phyloP scores from a whole-genome alignment of 2,329 filamentous ascomycete genomes.

The Thielaviopsis populi region DNA sequence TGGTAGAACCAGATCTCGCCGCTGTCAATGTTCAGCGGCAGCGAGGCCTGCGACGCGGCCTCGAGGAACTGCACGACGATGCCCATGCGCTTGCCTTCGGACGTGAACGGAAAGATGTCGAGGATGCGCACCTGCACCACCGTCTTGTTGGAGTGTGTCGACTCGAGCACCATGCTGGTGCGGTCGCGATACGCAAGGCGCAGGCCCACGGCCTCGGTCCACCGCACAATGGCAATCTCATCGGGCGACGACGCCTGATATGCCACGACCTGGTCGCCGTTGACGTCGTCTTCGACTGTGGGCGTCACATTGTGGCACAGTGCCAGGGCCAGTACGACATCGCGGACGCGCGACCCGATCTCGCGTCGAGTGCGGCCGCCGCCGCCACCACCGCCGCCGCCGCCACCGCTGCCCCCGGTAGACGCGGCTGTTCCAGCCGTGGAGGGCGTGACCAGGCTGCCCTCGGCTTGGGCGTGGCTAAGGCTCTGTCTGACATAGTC shows the following conservation, averaged over 20 bases:
- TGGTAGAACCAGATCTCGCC: slow-evolving; percentile 97
- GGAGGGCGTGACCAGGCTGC: slow-evolving; percentile 57
- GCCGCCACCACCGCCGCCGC: slow-evolving; percentile 29
- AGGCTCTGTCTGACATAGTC: slow-evolving; percentile 80
- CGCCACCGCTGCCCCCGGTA: slow-evolving; percentile 25
- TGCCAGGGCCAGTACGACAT: slow-evolving; percentile 81
- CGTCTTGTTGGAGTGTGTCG: slow-evolving; percentile 52
- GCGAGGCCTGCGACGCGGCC: slow-evolving; percentile 35
- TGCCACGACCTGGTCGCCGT: slow-evolving; percentile 60
- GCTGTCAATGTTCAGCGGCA: slow-evolving; percentile 33
- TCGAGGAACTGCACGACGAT: slow-evolving; percentile 80
- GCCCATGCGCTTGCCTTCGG: slow-evolving; percentile 95
- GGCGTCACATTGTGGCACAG: slow-evolving; percentile 97
- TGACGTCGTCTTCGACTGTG: slow-evolving; percentile 60
- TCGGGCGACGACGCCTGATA: slow-evolving; percentile 97
- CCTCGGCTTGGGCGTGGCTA: slow-evolving; percentile 26
- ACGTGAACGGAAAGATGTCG: slow-evolving; percentile 94
- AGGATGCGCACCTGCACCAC: slow-evolving; percentile 79
- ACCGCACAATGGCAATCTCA: slow-evolving; percentile 93
- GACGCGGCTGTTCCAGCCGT: slow-evolving; percentile 43
- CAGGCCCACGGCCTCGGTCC: slow-evolving; percentile 85
- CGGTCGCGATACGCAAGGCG: slow-evolving; percentile 75
- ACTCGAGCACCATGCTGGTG: slow-evolving; percentile 69
- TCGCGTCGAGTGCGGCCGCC: slow-evolving; percentile 79
- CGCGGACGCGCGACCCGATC: slow-evolving; percentile 82